These are phyloP conservation scores for Pythium sp. DNA, from an alignment of 352 stramenopile species.

Conservation along the genomic window DNA sequence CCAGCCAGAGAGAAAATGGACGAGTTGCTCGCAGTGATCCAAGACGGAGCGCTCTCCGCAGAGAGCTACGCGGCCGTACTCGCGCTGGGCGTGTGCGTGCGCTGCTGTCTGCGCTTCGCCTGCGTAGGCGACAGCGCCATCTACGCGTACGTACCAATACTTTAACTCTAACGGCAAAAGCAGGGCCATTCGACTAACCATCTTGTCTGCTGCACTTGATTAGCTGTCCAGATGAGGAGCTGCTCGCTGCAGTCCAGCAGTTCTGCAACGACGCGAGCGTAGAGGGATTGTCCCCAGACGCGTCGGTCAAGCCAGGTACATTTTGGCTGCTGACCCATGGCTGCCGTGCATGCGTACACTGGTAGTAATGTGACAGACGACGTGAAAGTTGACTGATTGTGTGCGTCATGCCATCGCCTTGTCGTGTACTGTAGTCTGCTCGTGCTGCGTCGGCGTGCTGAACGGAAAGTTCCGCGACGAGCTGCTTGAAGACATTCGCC, in stretches of 20 bases:
- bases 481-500: constrained; percentile 39
- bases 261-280: neutral
- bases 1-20: constrained; percentile 20
- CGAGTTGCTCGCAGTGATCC: constrained; percentile 17
- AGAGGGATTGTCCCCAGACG: neutral
- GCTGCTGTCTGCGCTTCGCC: constrained; percentile 67
- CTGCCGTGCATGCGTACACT: neutral
- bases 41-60: constrained; percentile 28
- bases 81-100: constrained; percentile 47
- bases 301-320: constrained; percentile 6
- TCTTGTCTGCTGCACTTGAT: neutral
- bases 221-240: constrained; percentile 25
- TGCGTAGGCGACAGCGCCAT: constrained; percentile 37
- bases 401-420: neutral
- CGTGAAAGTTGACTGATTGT: neutral
- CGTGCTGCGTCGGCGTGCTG: constrained; percentile 69
- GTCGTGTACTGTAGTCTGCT: constrained; percentile 37
- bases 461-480: constrained; percentile 40
- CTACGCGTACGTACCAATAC: constrained; percentile 47
- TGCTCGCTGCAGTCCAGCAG: constrained; percentile 20
- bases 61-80: constrained; percentile 23
- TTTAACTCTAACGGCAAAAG: neutral
- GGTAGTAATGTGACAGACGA: constrained; percentile 1
- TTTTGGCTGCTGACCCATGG: neutral
- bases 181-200: neutral